A percentile compares a stretch with the other conserved stretches of the same genome.
These are phyloP conservation scores for Mucor circinelloides DNA, from an alignment of 371 early-diverging fungal genomes.

Conservation along the genomic window DNA sequence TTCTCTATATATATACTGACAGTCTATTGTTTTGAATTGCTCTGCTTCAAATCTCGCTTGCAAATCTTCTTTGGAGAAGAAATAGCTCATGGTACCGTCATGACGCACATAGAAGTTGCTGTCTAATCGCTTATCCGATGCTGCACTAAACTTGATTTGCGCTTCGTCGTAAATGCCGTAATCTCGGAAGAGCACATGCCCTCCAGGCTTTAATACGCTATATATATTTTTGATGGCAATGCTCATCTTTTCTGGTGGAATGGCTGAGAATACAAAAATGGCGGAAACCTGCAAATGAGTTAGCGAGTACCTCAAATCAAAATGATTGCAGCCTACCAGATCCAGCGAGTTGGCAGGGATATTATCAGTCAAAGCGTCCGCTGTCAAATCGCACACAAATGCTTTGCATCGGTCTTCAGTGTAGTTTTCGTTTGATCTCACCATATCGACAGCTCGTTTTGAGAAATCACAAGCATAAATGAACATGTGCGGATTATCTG, in stretches of 20 bases:
- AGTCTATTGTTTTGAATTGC: slow-evolving; percentile 72
- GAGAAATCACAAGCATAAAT: slow-evolving; percentile 89
- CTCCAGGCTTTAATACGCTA: slow-evolving; percentile 75
- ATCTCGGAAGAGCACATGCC: slow-evolving; percentile 82
- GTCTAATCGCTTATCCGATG: slow-evolving; percentile 72
- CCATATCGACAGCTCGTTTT: slow-evolving; percentile 76
- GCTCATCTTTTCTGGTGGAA: slow-evolving; percentile 81
- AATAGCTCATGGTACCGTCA: slow-evolving; percentile 81
- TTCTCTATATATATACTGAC: slow-evolving; percentile 77
- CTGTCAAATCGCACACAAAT: slow-evolving; percentile 84
- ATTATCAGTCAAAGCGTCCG: slow-evolving; percentile 60
- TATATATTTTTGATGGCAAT: slow-evolving; percentile 68
- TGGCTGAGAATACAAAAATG: slow-evolving; percentile 85
- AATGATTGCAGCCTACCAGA: slow-evolving; percentile 38
- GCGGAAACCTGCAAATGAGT: slow-evolving; percentile 57
- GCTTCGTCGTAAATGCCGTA: slow-evolving; percentile 90
- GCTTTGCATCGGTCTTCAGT: slow-evolving; percentile 69
- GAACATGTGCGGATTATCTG: slow-evolving; percentile 69
- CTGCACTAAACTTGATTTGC: slow-evolving; percentile 80
- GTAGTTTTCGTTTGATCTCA: slow-evolving; percentile 68
- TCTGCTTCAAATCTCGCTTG: slow-evolving; percentile 57
- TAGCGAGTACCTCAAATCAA: not conserved
- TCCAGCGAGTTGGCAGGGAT: slow-evolving; percentile 73
- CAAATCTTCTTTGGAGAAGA: slow-evolving; percentile 64
- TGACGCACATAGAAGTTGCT: slow-evolving; percentile 89